Evolutionary conservation across 208 protist species (phyloP).

Genomic region (Trypanosomatidae sp.): DNA sequence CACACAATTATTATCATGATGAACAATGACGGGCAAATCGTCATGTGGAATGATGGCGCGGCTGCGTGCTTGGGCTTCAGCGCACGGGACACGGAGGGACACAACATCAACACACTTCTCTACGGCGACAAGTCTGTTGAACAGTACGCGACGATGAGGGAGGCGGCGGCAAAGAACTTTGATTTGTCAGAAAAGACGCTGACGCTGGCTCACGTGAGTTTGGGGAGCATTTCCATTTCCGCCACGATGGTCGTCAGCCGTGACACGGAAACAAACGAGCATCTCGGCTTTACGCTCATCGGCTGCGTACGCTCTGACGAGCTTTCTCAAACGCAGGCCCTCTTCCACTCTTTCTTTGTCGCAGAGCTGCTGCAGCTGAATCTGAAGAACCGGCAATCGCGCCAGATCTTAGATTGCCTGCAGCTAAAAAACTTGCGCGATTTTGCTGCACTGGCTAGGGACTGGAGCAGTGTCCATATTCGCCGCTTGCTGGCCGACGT

Average conservation of each 20-base stretch:
- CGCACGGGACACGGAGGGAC: conserved; percentile 48
- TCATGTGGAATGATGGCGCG: conserved; percentile 62
- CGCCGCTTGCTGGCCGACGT: conserved; percentile 53
- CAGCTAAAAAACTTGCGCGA: conserved; percentile 60
- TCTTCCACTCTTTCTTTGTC: conserved; percentile 62
- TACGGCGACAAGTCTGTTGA: conserved; percentile 60
- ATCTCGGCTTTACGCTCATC: conserved; percentile 48
- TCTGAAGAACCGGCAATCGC: conserved; percentile 36
- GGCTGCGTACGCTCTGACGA: conserved; percentile 52
- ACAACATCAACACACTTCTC: conserved; percentile 56
- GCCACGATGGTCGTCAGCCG: conserved; percentile 41
- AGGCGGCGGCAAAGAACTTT: conserved; percentile 45
- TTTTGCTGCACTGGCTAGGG: conserved; percentile 37
- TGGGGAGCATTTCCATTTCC: conserved; percentile 50
- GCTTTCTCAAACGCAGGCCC: conserved; percentile 42
- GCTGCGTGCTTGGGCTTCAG: conserved; percentile 44
- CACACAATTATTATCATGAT: conserved; percentile 55
- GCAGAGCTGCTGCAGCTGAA: conserved; percentile 36
- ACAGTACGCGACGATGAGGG: conserved; percentile 60
- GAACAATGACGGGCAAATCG: conserved; percentile 44
- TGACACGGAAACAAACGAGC: conserved; percentile 33
- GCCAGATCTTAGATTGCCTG: conserved; percentile 55
- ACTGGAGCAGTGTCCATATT: conserved; percentile 50
- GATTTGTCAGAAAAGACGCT: conserved; percentile 41
- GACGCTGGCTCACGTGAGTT: conserved; percentile 47